Percentiles rank a stretch among this genome's conserved stretches.
These are phyloP conservation scores for Picea glauca DNA, from an alignment of 75 land plant genomes.

Conservation along the genomic window DNA sequence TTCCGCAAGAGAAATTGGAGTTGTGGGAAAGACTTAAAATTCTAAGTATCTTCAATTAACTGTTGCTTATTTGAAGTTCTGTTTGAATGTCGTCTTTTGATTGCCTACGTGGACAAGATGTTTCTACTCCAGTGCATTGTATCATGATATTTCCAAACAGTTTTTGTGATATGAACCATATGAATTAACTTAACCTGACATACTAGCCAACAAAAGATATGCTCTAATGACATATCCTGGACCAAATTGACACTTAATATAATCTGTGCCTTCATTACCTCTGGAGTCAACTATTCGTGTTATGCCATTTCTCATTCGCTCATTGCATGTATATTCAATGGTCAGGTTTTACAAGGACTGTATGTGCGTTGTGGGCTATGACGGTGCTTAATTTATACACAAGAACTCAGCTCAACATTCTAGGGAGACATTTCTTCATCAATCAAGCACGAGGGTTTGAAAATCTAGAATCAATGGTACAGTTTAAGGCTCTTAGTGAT, in stretches of 20 bases:
- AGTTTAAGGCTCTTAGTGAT: conserved; percentile 4
- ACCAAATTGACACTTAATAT: background rate
- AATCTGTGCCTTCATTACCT: too few species aligned
- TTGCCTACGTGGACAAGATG: background rate
- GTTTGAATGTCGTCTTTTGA: background rate
- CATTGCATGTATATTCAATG: too few species aligned
- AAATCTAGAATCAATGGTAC: conserved; percentile 52
- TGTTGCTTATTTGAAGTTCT: background rate
- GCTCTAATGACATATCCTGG: background rate
- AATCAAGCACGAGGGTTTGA: conserved; percentile 65
- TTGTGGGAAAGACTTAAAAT: conserved; percentile 90
- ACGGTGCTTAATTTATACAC: conserved; percentile 71
- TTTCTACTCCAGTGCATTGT: background rate
- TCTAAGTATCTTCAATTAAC: conserved; percentile 50
- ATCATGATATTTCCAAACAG: background rate
- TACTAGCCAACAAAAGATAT: background rate
- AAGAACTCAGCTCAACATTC: conserved; percentile 81
- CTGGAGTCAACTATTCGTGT: too few species aligned
- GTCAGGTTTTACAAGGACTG: conserved; percentile 83
- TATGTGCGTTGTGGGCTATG: conserved; percentile 75
- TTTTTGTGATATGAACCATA: background rate
- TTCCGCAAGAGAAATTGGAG: conserved; percentile 64
- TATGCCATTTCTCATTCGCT: too few species aligned
- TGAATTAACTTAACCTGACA: background rate
- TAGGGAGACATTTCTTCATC: conserved; percentile 91